These are phyloP conservation scores for Termitomyces titanicus DNA, from an alignment of 768 basidiomycete species.

Conservation along the genomic window DNA sequence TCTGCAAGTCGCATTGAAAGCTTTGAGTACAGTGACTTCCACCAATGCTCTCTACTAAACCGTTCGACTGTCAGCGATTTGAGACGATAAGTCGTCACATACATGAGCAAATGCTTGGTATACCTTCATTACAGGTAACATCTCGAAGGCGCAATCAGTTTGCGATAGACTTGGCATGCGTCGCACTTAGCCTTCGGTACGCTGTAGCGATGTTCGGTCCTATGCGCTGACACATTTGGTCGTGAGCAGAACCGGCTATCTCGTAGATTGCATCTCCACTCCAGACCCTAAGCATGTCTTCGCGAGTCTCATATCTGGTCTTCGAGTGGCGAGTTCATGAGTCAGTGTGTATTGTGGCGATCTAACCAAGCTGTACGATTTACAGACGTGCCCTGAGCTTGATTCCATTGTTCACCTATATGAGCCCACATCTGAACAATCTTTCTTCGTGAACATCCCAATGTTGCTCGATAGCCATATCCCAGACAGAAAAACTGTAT, in stretches of 20 bases:
- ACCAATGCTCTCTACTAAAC: background rate
- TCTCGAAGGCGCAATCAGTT: slow-evolving; percentile 24
- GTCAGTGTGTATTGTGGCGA: background rate
- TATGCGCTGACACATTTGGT: background rate
- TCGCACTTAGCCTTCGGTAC: slow-evolving; percentile 41
- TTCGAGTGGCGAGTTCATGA: slow-evolving; percentile 32
- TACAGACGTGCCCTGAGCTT: slow-evolving; percentile 29
- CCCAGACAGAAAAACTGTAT: slow-evolving; percentile 1
- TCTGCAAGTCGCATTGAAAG: background rate
- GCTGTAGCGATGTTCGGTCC: background rate
- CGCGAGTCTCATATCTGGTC: slow-evolving; percentile 28
- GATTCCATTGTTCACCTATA: slow-evolving; percentile 38
- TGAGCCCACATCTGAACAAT: slow-evolving; percentile 44
- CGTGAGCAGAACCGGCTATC: slow-evolving; percentile 38
- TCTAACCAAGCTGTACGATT: background rate
- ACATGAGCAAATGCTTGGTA: slow-evolving; percentile 5
- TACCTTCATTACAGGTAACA: slow-evolving; percentile 13
- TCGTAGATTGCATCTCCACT: slow-evolving; percentile 45
- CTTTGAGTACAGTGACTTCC: background rate
- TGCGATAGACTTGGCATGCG: slow-evolving; percentile 36
- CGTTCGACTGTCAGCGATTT: background rate
- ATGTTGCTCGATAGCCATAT: slow-evolving; percentile 15
- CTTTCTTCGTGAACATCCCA: slow-evolving; percentile 49
- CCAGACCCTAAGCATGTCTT: slow-evolving; percentile 32
- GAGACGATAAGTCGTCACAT: slow-evolving; percentile 7